A percentile compares a stretch with the other conserved stretches of the same genome.
phyloP scores from a whole-genome alignment of 2,329 filamentous ascomycete genomes.

The Phaeophleospora eucalypticola region DNA sequence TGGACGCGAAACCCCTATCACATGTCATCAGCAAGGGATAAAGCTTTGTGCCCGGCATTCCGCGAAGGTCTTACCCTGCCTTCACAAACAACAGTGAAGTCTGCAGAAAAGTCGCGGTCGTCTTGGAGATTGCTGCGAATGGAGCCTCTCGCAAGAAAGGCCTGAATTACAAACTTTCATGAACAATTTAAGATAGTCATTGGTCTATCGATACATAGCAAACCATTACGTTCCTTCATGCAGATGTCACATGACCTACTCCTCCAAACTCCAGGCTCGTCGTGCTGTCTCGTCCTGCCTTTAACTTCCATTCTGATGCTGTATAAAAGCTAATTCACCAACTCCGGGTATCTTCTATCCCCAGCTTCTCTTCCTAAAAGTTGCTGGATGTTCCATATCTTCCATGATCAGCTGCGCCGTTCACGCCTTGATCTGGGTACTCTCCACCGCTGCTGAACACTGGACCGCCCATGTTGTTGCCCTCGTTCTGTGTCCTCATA shows the following conservation, averaged over 20 bases:
- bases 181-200: neutral
- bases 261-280: neutral
- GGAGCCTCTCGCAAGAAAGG: neutral
- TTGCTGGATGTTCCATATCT: neutral
- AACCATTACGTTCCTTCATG: neutral
- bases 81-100: no score
- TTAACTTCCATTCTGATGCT: neutral
- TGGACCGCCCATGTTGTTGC: slow-evolving; percentile 29
- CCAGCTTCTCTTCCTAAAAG: slow-evolving; percentile 2
- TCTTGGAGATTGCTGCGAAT: no score
- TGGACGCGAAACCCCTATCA: no score
- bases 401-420: neutral
- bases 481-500: slow-evolving; percentile 22
- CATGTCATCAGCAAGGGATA: no score
- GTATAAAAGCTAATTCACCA: no score
- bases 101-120: no score
- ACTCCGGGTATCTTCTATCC: no score
- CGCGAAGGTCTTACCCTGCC: no score
- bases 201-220: neutral
- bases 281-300: neutral
- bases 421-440: neutral
- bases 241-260: neutral
- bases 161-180: neutral
- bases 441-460: slow-evolving; percentile 27
- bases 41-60: no score